Percentiles rank a stretch among this genome's conserved stretches.
phyloP scores from a whole-genome alignment of 2,329 filamentous ascomycete genomes.

The Thielaviopsis ethacetica region DNA sequence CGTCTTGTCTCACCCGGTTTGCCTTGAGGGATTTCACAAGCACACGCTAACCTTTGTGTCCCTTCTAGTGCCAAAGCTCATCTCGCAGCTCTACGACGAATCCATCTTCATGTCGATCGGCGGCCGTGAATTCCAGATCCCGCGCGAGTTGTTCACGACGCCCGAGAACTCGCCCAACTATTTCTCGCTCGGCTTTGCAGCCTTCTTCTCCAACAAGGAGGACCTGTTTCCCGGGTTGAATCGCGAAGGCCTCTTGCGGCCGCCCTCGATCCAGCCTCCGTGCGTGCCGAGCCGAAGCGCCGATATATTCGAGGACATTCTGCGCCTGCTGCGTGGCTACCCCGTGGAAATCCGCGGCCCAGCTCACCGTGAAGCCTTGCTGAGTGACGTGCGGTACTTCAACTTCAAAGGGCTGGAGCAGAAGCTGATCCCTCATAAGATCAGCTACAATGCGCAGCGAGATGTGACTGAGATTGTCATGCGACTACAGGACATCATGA shows the following conservation, averaged over 20 bases:
- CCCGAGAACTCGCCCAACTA: conserved; percentile 91
- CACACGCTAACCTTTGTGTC: background rate
- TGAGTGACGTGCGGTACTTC: conserved; percentile 82
- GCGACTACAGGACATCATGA: conserved; percentile 72
- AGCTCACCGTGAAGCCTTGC: conserved; percentile 56
- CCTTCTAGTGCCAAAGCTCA: conserved; percentile 59
- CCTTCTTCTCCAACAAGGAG: conserved; percentile 67
- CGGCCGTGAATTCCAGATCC: conserved; percentile 72
- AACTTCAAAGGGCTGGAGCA: conserved; percentile 88
- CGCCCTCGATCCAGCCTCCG: conserved; percentile 72
- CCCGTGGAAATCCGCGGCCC: conserved; percentile 61
- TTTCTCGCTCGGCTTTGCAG: conserved; percentile 78
- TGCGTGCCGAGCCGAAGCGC: conserved; percentile 65
- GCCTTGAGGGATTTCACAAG: background rate
- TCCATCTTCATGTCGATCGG: conserved; percentile 89
- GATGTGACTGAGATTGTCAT: conserved; percentile 60
- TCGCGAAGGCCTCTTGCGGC: conserved; percentile 61
- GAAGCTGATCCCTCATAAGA: conserved; percentile 59
- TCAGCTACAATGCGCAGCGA: conserved; percentile 57
- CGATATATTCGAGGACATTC: conserved; percentile 68
- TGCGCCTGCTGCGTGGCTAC: conserved; percentile 73
- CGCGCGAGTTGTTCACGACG: conserved; percentile 67
- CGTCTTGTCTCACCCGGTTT: background rate
- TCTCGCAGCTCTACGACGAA: conserved; percentile 79
- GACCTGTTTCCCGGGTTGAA: conserved; percentile 79